These are phyloP conservation scores for Saccharomycopsis fibuligera DNA, from an alignment of 805 yeast species.

Conservation along the genomic window DNA sequence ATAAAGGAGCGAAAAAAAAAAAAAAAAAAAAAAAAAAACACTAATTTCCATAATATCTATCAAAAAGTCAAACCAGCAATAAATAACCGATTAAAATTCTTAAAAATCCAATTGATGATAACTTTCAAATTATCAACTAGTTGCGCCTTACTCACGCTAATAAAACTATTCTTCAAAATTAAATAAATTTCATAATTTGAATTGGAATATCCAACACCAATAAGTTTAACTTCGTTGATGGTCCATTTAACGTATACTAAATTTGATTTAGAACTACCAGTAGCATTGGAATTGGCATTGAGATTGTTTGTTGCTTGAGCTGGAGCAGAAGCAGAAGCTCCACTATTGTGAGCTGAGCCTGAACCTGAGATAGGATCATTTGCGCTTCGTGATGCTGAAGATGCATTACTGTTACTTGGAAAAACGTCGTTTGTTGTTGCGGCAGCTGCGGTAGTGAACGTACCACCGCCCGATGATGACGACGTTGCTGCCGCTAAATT, in stretches of 20 bases:
- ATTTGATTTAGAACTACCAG: constrained; percentile 32
- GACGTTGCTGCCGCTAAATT: too few species aligned
- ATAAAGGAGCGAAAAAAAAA: too few species aligned
- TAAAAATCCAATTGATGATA: constrained; percentile 22
- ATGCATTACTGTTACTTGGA: too few species aligned
- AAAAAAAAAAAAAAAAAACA: too few species aligned
- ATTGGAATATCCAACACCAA: constrained; percentile 18
- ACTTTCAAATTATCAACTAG: constrained; percentile 17
- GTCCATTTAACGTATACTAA: constrained; percentile 42
- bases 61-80: constrained; percentile 13
- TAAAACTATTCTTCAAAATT: constrained; percentile 6
- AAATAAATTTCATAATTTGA: constrained; percentile 17
- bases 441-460: constrained; percentile 1
- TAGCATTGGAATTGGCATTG: constrained; percentile 27
- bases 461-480: not conserved
- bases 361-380: too few species aligned
- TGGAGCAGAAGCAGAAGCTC: too few species aligned
- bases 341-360: constrained; percentile 16
- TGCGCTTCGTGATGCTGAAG: too few species aligned
- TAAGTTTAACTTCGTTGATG: constrained; percentile 19
- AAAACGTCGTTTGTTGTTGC: too few species aligned
- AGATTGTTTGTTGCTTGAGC: too few species aligned
- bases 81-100: constrained; percentile 20
- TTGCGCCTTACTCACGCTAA: not conserved
- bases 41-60: too few species aligned